Percentiles rank a stretch among this genome's conserved stretches.
Conservation (phyloP, 495 filamentous ascomycete species). For the Chaetomium fimeti region DNA sequence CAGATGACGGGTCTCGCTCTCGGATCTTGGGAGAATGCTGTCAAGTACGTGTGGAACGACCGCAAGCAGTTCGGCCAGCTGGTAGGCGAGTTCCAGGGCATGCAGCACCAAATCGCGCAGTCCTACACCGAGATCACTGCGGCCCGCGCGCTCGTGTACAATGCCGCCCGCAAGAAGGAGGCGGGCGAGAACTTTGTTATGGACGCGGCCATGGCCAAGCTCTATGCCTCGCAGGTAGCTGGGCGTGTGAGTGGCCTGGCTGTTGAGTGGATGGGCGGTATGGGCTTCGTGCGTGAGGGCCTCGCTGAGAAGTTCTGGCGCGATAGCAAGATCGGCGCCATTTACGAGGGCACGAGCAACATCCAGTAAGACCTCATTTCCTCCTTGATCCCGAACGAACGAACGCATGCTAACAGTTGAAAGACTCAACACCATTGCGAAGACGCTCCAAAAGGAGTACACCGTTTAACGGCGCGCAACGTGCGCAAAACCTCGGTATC, state of each 20-base stretch:
- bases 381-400: neutral
- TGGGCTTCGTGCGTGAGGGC: conserved; percentile 93
- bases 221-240: conserved; percentile 91
- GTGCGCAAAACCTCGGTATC: neutral
- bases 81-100: conserved; percentile 94
- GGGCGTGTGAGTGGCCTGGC: conserved; percentile 80
- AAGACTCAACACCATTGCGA: conserved; percentile 91
- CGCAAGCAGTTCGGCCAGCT: conserved; percentile 93
- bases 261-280: conserved; percentile 98
- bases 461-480: conserved; percentile 47
- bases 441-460: conserved; percentile 88
- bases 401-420: neutral
- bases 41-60: conserved; percentile 87
- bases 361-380: conserved; percentile 51
- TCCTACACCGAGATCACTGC: conserved; percentile 90
- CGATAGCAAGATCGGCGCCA: conserved; percentile 97
- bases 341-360: conserved; percentile 90
- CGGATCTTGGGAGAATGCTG: conserved; percentile 95
- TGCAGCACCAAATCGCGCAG: conserved; percentile 98
- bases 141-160: conserved; percentile 89
- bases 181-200: conserved; percentile 90
- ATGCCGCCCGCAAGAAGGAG: conserved; percentile 97
- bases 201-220: conserved; percentile 98
- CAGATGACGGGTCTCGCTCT: conserved; percentile 98
- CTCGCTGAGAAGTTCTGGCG: conserved; percentile 98